Evolutionary conservation across 2,329 filamentous ascomycete genomes (phyloP).

Genomic region (Trichoderma breve): DNA sequence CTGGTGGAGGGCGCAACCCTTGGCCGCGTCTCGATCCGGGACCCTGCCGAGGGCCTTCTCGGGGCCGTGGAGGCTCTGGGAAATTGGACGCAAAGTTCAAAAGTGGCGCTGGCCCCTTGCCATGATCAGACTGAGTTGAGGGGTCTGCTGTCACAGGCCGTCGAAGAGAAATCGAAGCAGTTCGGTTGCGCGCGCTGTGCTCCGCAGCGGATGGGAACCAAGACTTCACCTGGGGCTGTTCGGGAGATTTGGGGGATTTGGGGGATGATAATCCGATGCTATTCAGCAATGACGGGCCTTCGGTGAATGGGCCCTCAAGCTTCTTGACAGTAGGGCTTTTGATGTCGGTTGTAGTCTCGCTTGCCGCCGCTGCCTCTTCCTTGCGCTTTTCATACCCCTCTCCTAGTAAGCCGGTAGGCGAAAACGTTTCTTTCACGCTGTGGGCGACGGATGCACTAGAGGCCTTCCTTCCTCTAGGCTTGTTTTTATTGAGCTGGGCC

Average conservation of each 20-base stretch:
- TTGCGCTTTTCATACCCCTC: slow-evolving; percentile 49
- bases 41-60: slow-evolving; percentile 37
- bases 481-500: slow-evolving; percentile 14
- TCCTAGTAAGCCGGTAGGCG: slow-evolving; percentile 51
- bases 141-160: slow-evolving; percentile 31
- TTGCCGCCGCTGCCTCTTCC: slow-evolving; percentile 31
- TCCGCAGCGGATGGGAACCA: slow-evolving; percentile 41
- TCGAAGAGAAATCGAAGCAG: slow-evolving; percentile 26
- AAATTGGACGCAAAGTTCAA: slow-evolving; percentile 63
- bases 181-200: slow-evolving; percentile 37
- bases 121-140: slow-evolving; percentile 23
- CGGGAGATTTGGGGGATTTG: slow-evolving; percentile 29
- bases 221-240: slow-evolving; percentile 28
- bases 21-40: slow-evolving; percentile 36
- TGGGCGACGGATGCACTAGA: slow-evolving; percentile 15
- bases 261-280: slow-evolving; percentile 24
- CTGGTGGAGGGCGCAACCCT: slow-evolving; percentile 40
- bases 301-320: slow-evolving; percentile 47
- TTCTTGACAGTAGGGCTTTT: slow-evolving; percentile 33
- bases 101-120: slow-evolving; percentile 55
- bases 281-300: slow-evolving; percentile 58
- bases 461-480: slow-evolving; percentile 7
- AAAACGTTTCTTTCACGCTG: slow-evolving; percentile 41
- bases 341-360: slow-evolving; percentile 25
- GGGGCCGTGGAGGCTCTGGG: slow-evolving; percentile 58